Evolutionary conservation across 2,329 filamentous ascomycete genomes (phyloP).

Genomic region (Hypoxylon sp.): DNA sequence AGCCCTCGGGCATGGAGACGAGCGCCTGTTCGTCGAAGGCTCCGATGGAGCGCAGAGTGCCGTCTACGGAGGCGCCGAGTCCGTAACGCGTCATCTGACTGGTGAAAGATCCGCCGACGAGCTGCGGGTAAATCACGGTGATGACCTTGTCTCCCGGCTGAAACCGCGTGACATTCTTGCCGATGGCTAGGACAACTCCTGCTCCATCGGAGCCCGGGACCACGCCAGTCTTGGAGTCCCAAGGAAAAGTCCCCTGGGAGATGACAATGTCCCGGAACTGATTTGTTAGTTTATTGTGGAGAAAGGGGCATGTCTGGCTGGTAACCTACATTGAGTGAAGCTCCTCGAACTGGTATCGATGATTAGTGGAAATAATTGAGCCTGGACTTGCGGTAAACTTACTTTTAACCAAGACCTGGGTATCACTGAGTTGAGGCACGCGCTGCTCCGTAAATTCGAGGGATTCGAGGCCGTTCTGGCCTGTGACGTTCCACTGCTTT

Average conservation of each 20-base stretch:
- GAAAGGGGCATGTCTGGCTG: background rate
- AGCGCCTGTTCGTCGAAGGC: slow-evolving; percentile 67
- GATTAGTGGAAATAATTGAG: slow-evolving; percentile 12
- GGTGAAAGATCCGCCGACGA: slow-evolving; percentile 45
- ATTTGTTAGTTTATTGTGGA: background rate
- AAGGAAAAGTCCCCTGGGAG: slow-evolving; percentile 45
- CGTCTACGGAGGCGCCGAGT: slow-evolving; percentile 51
- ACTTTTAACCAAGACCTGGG: slow-evolving; percentile 44
- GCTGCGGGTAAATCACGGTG: slow-evolving; percentile 48
- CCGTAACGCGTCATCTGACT: slow-evolving; percentile 17
- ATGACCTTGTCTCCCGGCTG: slow-evolving; percentile 66
- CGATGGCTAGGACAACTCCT: slow-evolving; percentile 64
- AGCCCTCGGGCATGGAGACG: slow-evolving; percentile 68
- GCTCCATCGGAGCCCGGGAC: slow-evolving; percentile 64
- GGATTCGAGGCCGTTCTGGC: slow-evolving; percentile 29
- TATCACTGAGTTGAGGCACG: slow-evolving; percentile 38
- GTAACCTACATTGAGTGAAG: slow-evolving; percentile 41
- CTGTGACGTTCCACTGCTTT: slow-evolving; percentile 40
- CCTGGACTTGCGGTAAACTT: slow-evolving; percentile 3
- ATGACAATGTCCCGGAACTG: slow-evolving; percentile 31
- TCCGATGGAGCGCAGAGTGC: slow-evolving; percentile 53
- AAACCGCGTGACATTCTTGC: slow-evolving; percentile 65
- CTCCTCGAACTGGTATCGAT: slow-evolving; percentile 31
- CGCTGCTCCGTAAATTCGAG: slow-evolving; percentile 35
- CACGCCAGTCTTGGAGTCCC: slow-evolving; percentile 44